Evolutionary conservation across 2,329 filamentous ascomycete species (phyloP), one percentile per base, ranked within the genome.

Genomic region (Aureobasidium lini): DNA sequence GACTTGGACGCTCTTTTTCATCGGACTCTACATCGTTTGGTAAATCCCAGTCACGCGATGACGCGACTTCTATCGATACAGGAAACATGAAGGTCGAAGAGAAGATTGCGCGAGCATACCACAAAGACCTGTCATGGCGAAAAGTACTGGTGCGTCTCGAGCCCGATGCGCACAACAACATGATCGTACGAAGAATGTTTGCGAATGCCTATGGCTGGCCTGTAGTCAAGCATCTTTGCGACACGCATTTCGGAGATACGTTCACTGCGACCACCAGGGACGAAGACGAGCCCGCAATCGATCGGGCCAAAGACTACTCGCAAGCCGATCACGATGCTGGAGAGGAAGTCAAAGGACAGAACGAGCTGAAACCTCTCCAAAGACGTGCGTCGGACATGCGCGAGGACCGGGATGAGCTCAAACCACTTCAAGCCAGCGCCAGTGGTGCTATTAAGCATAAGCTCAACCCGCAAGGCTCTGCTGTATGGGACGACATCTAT

Each of bases 181-280:
- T 99, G 65, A 88, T 97, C 62, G 94, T 99, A 28, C 87, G 94
- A 15, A 87, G 94, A 59, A 95, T 91, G 86, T 99, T 99, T 71
- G 87, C 91, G 60, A 99, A 99, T 69, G 94, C 94, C 0, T 95
- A 95, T 67, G 94, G 94, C 2, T 99, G 94, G 94, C 94, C 94
- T 0, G 94, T 99, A 0, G 79, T 97, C 52, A 92, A 96, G 74
- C 94, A 99, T 73, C 76, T 97, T 18, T 93, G 94, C 56, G 92
- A 97, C 67, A 91, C 90, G 0, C 94, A 99, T 74, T 99, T 99
- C 70, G 88, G 85, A 57, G 88, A 95, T 69, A 85, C 84, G 0
- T 82, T 82, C 49, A 75, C 81, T 1, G 86, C 88, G 0, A 79
- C 81, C 15, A 85, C 82, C 1, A 79, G 84, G 1, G 88, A 92